Evolutionary conservation across 345 rosid species (phyloP).

Genomic region (Bruguiera parviflora): DNA sequence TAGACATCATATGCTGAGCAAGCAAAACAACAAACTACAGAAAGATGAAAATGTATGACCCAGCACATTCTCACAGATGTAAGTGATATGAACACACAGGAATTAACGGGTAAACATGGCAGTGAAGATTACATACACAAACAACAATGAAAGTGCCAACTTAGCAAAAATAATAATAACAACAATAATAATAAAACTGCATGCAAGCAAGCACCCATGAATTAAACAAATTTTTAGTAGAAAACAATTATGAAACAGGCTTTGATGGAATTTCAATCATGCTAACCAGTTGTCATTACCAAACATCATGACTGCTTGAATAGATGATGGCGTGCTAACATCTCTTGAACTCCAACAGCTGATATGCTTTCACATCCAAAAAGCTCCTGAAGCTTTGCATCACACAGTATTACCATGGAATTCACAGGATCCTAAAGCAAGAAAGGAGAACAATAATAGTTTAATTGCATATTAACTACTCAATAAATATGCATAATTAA

Average conservation of each 20-base stretch:
- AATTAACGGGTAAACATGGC: no score
- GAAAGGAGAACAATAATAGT: constrained; percentile 12
- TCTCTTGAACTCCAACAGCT: constrained; percentile 67
- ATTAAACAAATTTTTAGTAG: no score
- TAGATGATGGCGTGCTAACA: constrained; percentile 65
- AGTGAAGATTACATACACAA: background rate
- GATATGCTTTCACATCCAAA: constrained; percentile 88
- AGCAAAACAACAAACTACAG: background rate
- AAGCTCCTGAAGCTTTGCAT: constrained; percentile 69
- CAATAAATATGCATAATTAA: background rate
- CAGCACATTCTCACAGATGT: no score
- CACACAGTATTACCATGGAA: constrained; percentile 74
- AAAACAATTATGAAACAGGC: no score
- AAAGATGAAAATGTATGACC: no score
- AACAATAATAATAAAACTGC: no score
- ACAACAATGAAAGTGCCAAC: background rate
- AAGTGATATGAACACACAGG: no score
- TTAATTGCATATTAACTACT: background rate
- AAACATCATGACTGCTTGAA: constrained; percentile 52
- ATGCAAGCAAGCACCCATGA: no score
- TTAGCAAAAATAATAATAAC: no score
- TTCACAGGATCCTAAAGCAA: constrained; percentile 61
- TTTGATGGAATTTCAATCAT: background rate
- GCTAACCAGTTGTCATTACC: constrained; percentile 38
- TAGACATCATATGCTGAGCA: background rate